These are phyloP conservation scores for Westerdykella aurantiaca DNA, from an alignment of 2,329 filamentous ascomycete genomes.

Conservation along the genomic window DNA sequence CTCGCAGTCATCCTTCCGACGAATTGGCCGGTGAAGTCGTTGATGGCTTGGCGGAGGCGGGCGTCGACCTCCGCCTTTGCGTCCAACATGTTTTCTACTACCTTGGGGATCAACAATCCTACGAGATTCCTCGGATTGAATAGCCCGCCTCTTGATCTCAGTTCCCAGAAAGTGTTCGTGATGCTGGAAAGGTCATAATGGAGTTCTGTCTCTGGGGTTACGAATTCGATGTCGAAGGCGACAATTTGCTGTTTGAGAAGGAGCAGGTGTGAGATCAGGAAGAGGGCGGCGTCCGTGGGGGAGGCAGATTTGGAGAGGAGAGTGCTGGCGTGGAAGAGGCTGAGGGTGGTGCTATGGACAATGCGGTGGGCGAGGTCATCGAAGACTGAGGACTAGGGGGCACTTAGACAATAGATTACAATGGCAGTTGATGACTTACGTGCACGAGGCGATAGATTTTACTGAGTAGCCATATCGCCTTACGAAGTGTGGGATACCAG, in stretches of 20 bases:
- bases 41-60: slow-evolving; percentile 57
- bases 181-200: slow-evolving; percentile 62
- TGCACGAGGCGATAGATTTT: slow-evolving; percentile 66
- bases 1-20: slow-evolving; percentile 52
- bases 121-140: slow-evolving; percentile 61
- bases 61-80: slow-evolving; percentile 64
- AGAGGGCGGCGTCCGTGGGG: slow-evolving; percentile 74
- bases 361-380: slow-evolving; percentile 73
- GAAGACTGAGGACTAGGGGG: slow-evolving; percentile 57
- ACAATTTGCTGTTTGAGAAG: slow-evolving; percentile 94
- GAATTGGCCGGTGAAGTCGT: slow-evolving; percentile 58
- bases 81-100: slow-evolving; percentile 67
- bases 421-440: slow-evolving; percentile 35
- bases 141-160: slow-evolving; percentile 58
- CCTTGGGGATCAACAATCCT: slow-evolving; percentile 57
- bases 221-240: slow-evolving; percentile 84
- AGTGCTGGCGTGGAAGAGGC: slow-evolving; percentile 69
- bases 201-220: slow-evolving; percentile 54
- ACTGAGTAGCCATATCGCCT: slow-evolving; percentile 63
- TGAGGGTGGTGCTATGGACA: slow-evolving; percentile 81
- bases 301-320: slow-evolving; percentile 61
- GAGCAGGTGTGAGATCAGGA: slow-evolving; percentile 90
- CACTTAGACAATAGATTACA: slow-evolving; percentile 1
- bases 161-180: slow-evolving; percentile 61
- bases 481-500: slow-evolving; percentile 63